Percentiles rank a stretch among this genome's conserved stretches.
Conservation (phyloP, 139 green algal genomes). For the Zygnema cylindricum region DNA sequence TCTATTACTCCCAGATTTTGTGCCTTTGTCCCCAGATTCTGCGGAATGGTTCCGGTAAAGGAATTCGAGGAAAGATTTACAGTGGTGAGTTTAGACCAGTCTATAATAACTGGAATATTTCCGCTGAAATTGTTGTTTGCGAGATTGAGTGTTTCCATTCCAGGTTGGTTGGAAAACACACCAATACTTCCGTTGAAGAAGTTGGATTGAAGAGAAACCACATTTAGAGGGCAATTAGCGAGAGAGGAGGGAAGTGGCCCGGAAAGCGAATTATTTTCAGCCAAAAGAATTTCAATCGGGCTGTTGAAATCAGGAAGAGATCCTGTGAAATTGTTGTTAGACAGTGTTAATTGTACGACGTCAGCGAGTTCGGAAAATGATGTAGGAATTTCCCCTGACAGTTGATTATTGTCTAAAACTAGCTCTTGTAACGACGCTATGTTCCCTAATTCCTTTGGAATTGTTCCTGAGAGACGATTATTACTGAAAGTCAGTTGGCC, state of each 20-base stretch:
- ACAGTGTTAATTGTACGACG: not conserved
- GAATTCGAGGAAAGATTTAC: conserved; percentile 3
- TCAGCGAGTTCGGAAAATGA: not conserved
- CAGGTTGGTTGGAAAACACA: not conserved
- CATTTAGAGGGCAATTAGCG: not conserved
- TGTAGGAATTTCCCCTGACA: conserved; percentile 31
- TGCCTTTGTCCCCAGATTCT: not conserved
- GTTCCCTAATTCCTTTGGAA: conserved; percentile 18
- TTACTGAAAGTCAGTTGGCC: not conserved
- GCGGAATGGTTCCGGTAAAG: conserved; percentile 31
- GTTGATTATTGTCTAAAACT: not conserved
- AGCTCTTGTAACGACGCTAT: not conserved
- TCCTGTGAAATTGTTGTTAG: not conserved
- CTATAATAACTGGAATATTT: not conserved
- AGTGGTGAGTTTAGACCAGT: not conserved
- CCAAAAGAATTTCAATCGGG: not conserved
- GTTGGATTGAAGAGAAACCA: not conserved
- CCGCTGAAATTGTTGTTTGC: not conserved
- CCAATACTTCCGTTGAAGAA: not conserved
- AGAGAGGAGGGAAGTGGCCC: not conserved
- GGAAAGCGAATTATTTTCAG: not conserved
- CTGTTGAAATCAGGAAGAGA: not conserved
- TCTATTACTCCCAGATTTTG: not conserved
- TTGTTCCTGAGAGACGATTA: conserved; percentile 7
- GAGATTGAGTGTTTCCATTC: not conserved